Conservation (phyloP, 495 filamentous ascomycete species). For the Penicillium herquei region DNA sequence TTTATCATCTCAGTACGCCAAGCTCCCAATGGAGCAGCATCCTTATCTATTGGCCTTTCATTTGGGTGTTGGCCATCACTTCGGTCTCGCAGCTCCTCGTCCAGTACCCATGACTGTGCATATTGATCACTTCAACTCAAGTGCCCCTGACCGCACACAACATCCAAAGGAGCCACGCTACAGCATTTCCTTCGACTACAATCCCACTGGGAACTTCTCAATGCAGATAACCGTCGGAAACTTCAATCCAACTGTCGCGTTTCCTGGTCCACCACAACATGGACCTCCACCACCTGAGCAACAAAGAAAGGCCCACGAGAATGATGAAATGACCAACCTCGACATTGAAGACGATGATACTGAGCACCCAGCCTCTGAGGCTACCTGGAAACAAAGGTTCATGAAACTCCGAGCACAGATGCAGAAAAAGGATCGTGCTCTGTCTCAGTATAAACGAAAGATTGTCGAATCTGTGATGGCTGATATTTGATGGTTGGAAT, state of each 20-base stretch:
- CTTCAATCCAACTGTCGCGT: constrained; percentile 17
- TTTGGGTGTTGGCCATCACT: constrained; percentile 39
- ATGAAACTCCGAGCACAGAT: constrained; percentile 48
- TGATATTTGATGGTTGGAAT: constrained; percentile 31
- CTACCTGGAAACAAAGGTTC: constrained; percentile 46
- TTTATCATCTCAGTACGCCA: constrained; percentile 28
- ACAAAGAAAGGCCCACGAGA: constrained; percentile 21
- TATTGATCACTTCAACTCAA: constrained; percentile 10
- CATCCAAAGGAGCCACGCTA: constrained; percentile 15
- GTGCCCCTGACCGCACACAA: neutral
- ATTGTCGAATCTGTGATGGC: constrained; percentile 59
- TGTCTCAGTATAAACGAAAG: constrained; percentile 50
- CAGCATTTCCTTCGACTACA: constrained; percentile 34
- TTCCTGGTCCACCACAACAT: neutral
- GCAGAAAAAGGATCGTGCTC: constrained; percentile 49
- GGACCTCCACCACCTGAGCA: constrained; percentile 5
- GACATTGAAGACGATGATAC: constrained; percentile 38
- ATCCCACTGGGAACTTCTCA: constrained; percentile 23
- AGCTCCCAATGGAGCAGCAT: constrained; percentile 21
- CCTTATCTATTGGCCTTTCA: constrained; percentile 32
- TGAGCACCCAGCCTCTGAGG: constrained; percentile 25
- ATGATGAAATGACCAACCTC: constrained; percentile 20
- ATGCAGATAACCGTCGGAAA: constrained; percentile 33
- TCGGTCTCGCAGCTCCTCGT: constrained; percentile 28
- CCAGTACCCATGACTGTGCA: constrained; percentile 25